Evolutionary conservation across 2,329 filamentous ascomycete species (phyloP).

Genomic region (Nothophaeocryptopus gaeumannii): DNA sequence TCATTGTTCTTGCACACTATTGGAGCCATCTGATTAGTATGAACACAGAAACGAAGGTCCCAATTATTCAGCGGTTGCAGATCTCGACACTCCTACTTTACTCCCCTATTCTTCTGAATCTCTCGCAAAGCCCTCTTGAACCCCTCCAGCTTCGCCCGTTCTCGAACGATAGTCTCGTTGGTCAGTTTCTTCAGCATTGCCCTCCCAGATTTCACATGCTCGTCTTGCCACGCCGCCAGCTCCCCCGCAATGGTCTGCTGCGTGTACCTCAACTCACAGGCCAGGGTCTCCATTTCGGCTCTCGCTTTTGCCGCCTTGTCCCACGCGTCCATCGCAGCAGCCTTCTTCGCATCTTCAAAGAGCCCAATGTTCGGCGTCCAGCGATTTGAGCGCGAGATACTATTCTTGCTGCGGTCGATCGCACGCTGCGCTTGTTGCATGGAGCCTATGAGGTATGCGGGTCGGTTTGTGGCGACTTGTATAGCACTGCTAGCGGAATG

Average conservation of each 20-base stretch:
- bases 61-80: no score
- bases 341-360: conserved; percentile 81
- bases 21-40: no score
- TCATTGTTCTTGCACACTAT: no score
- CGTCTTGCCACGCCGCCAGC: conserved; percentile 89
- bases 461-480: conserved; percentile 72
- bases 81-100: no score
- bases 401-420: conserved; percentile 73
- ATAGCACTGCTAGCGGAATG: conserved; percentile 81
- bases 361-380: conserved; percentile 67
- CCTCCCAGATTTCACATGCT: conserved; percentile 74
- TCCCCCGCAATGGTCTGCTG: conserved; percentile 91
- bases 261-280: conserved; percentile 81
- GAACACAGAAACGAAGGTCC: no score
- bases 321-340: conserved; percentile 79
- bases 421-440: conserved; percentile 73
- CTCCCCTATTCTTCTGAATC: neutral
- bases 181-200: conserved; percentile 74
- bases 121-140: conserved; percentile 75
- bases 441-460: conserved; percentile 70
- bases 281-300: conserved; percentile 69
- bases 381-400: conserved; percentile 68
- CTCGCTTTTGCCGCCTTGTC: conserved; percentile 70
- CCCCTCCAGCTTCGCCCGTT: conserved; percentile 74
- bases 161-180: conserved; percentile 72